Conservation (phyloP, 1,284 basidiomycete species). For the Papiliotrema laurentii region DNA sequence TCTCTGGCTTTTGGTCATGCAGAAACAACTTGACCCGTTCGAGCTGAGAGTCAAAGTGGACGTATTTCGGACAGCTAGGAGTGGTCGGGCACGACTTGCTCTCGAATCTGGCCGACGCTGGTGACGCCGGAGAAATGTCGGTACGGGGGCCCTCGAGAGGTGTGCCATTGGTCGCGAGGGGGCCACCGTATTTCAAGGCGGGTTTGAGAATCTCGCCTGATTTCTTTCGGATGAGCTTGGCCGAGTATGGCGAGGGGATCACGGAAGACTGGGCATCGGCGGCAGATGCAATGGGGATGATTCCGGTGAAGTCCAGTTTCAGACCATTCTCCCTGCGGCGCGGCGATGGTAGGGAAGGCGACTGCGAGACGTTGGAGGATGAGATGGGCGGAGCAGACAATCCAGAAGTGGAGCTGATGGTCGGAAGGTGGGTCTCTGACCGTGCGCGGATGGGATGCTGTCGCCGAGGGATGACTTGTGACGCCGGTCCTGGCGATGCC, state of each 20-base stretch:
- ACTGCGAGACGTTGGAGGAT: no score
- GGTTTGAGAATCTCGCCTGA: slow-evolving; percentile 78
- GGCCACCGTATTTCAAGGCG: slow-evolving; percentile 71
- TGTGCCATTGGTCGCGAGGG: slow-evolving; percentile 37
- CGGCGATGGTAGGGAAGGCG: no score
- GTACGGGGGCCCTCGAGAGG: slow-evolving; percentile 28
- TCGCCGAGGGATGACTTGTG: slow-evolving; percentile 19
- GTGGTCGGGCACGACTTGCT: slow-evolving; percentile 64
- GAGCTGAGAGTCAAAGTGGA: slow-evolving; percentile 87
- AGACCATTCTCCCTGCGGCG: slow-evolving; percentile 41
- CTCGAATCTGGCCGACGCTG: slow-evolving; percentile 52
- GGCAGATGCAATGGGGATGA: slow-evolving; percentile 22
- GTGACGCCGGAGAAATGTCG: slow-evolving; percentile 48
- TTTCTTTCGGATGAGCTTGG: slow-evolving; percentile 69
- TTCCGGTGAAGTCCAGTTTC: slow-evolving; percentile 44
- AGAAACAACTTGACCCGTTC: slow-evolving; percentile 87
- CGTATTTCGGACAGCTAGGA: slow-evolving; percentile 67
- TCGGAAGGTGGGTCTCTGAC: slow-evolving; percentile 30
- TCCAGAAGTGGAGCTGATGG: slow-evolving; percentile 13
- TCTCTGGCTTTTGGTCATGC: slow-evolving; percentile 86
- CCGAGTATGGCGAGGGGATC: slow-evolving; percentile 32
- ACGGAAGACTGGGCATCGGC: slow-evolving; percentile 11
- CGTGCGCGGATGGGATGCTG: slow-evolving; percentile 26
- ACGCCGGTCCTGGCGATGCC: background rate
- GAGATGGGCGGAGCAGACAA: background rate